Base-by-base conservation (phyloP, 2,329 filamentous ascomycete species). In the Pseudogymnoascus verrucosus region DNA sequence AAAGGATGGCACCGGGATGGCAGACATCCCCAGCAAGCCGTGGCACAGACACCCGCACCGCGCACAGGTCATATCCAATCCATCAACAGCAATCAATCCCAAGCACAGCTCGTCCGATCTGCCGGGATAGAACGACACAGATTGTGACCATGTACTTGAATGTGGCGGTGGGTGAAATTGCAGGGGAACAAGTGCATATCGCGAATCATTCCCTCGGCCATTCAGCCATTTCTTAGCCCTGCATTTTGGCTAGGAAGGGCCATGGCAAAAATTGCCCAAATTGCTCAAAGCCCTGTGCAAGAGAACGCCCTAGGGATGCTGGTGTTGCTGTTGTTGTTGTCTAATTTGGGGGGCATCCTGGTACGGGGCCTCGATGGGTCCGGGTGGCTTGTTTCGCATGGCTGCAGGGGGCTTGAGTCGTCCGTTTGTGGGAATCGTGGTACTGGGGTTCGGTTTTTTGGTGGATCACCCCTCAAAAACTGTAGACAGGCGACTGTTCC, bases 381-480 rank as follows among this genome's bases (percentile, higher is more conserved):
- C 47, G 47, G 47, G 47, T 54, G 47, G 47, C 47, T 54, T 54
- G 47, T 54, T 54, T 54, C 47, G 47, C 47, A 54, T 54, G 47
- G 47, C 47, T 54, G 47, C 47, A 54, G 47, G 47, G 47, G 47
- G 47, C 26, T 31, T 54, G 16, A 26, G 31, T 54, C 47, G 26
- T 54, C 47, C 47, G n/a, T 54, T 54, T 54, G 47, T 54, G 47
- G 47, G 47, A 54, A 54, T 54, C 47, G 8, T 31, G 47, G 5
- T 19, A 26, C 47, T 54, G n/a, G 47, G 47, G 47, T 54, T 54
- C 8, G 8, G n/a, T 5, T 54, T 51, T 54, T 54, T 54, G 47
- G 47, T 54, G 47, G 47, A 54, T n/a, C 26, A 54, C 6, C 21
- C 39, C 7, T 23, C 26, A 23, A n/a, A 26, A 26, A 51, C 21